A percentile compares a stretch with the other conserved stretches of the same genome.
Conservation (phyloP, 2,329 filamentous ascomycete species). For the Gnomoniopsis smithogilvyi region DNA sequence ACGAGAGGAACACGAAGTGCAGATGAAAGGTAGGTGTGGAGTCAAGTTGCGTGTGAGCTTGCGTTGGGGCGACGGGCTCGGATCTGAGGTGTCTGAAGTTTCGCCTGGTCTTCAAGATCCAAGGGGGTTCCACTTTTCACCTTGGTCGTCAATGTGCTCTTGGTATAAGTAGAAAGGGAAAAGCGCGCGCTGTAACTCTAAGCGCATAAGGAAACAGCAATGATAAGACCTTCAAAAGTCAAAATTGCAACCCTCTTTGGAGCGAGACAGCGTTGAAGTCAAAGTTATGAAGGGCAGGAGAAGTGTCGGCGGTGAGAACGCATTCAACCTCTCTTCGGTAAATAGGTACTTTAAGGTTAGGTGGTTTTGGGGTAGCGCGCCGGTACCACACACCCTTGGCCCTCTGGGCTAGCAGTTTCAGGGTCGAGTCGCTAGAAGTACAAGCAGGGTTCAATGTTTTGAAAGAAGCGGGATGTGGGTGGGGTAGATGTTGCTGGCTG, state of each 20-base stretch:
- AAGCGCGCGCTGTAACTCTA: neutral
- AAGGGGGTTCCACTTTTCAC: neutral
- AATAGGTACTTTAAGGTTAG: too few relatives aligned
- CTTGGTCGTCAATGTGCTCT: neutral
- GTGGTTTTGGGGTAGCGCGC: too few relatives aligned
- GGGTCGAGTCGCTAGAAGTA: too few relatives aligned
- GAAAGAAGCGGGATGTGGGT: neutral
- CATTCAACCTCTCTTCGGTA: too few relatives aligned
- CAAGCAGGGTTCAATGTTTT: too few relatives aligned
- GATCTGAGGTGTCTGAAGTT: slow-evolving; percentile 15
- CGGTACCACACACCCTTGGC: too few relatives aligned
- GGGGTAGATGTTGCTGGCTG: neutral
- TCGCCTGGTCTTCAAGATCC: slow-evolving; percentile 6
- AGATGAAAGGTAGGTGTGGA: neutral
- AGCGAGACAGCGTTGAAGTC: too few relatives aligned
- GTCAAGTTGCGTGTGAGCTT: neutral
- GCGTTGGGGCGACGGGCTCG: neutral
- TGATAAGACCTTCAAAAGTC: too few relatives aligned
- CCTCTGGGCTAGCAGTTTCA: too few relatives aligned
- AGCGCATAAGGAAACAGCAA: neutral
- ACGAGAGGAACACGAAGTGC: neutral
- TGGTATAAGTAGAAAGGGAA: neutral
- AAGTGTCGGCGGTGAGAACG: too few relatives aligned
- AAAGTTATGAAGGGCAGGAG: too few relatives aligned
- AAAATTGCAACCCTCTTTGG: too few relatives aligned